Evolutionary conservation across 2,329 filamentous ascomycete species (phyloP), one percentile per base, ranked within the genome.

Genomic region (Metarhizium guizhouense): DNA sequence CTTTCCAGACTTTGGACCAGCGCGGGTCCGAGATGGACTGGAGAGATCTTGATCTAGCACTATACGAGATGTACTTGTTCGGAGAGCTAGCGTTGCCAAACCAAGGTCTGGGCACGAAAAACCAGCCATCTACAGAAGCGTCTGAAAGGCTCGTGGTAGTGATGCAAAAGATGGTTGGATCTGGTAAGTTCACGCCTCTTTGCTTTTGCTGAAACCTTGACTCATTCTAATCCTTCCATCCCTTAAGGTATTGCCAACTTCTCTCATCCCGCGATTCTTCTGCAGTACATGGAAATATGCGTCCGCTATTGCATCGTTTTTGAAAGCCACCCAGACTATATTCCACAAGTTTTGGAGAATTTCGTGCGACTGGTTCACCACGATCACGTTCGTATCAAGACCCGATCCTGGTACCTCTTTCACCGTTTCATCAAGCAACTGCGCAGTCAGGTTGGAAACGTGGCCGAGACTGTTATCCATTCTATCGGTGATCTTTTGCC

Each of bases 251-350:
- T 96, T 62, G 86, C 90, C 57, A 87, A 81, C 47, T 95, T 93
- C 70, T 84, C 86, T 16, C 94, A 97, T 68, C 93, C 94, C 1
- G 90, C 92, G 16, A 92, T 96, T 53, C 84, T 96, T 60, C 78
- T 99, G 25, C 91, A 96, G 72, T 99, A 95, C 67, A 96, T 99
- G 92, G 94, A 99, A 70, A 95, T 96, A 40, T 96, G 92, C 69
- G 92, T 96, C 55, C 86, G 94, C 52, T 99, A 99, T 72, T 89
- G 87, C 68, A 83, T 85, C 32, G 95, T 96, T 70, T 97, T 99
- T 68, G 92, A 97, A 67, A 84, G 84, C 55, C 88, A 96, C 66
- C 79, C 85, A 34, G 78, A 86, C 25, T 85, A 90, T 58, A 95
- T 97, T 52, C 89, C 90, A 2, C 87, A 86, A 60, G 90, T 94